Base-by-base conservation (phyloP, 768 basidiomycete genomes). In the Boletus barrowsii region DNA sequence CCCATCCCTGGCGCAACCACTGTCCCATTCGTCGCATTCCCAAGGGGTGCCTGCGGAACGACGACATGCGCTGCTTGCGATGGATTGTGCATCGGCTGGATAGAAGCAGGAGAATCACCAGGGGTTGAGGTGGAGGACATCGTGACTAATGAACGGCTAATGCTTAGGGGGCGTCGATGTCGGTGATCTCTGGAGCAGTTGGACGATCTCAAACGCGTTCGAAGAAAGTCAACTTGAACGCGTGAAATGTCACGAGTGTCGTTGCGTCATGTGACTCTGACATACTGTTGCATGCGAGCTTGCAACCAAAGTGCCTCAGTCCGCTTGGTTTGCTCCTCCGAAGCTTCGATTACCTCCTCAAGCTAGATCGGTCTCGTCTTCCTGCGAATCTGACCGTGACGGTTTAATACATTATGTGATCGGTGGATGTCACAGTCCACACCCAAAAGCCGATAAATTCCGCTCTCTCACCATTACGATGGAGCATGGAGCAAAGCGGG, bases 61-160 rank as follows among this genome's bases (percentile, higher is more conserved):
- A 86, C 83, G 59, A 93, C 75, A 55, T 84, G 81, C 2, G 91
- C 91, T 39, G 89, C 88, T 63, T 88, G 86, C 2, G 80, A 78
- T 15, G 92, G 91, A 68, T 92, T 87, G 73, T 96, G 93, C 61
- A 95, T 81, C 22, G 93, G 89, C 67, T 90, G 84, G 55, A 94
- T 83, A 51, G 82, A 81, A 6, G 80, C 68, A 49, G 90, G 87
- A 40, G 88, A 88, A 59, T 87, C 85, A 55, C 75, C 82, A 56
- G 87, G 83, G 22, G 86, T 82, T 33, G 81, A 61, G 17, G 78
- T 75, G 36, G 75, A 56, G 48, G 84, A 77, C 71, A 87, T 88
- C 73, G 76, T 77, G 59, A 26, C 15, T 14, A 22, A 30, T 24
- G 20, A 22, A 32, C 20, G 42, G 24, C 29, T 37, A 32, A 35